A percentile compares a stretch with the other conserved stretches of the same genome.
Conservation (phyloP, 768 basidiomycete genomes). For the Coprinopsis strossmayeri region DNA sequence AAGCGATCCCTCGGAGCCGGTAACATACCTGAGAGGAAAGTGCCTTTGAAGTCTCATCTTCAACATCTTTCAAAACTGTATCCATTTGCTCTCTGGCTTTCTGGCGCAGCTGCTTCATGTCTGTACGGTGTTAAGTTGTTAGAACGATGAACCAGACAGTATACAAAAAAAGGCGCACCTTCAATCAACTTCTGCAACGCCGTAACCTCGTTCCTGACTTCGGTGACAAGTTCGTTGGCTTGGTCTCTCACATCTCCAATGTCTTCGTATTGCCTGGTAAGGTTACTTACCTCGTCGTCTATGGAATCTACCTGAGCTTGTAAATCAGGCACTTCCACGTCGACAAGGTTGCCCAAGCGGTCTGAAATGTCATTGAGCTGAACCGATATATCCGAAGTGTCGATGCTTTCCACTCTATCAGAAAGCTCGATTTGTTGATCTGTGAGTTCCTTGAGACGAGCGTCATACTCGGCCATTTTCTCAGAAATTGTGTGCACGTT, state of each 20-base stretch:
- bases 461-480: constrained; percentile 34
- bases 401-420: constrained; percentile 28
- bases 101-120: constrained; percentile 38
- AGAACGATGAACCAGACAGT: not conserved
- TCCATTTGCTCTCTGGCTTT: constrained; percentile 39
- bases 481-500: constrained; percentile 32
- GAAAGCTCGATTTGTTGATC: constrained; percentile 27
- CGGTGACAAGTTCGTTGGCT: constrained; percentile 13
- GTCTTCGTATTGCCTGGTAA: constrained; percentile 5
- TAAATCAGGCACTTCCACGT: constrained; percentile 26
- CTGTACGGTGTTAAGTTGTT: constrained; percentile 18
- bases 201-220: constrained; percentile 19
- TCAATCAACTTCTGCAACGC: constrained; percentile 32
- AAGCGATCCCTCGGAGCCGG: too few relatives aligned
- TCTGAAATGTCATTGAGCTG: constrained; percentile 23
- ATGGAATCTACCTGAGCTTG: constrained; percentile 33
- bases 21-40: constrained; percentile 6
- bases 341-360: constrained; percentile 21
- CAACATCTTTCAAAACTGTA: constrained; percentile 38
- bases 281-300: constrained; percentile 10
- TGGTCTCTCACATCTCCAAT: not conserved
- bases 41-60: constrained; percentile 22
- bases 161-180: constrained; percentile 28
- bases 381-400: constrained; percentile 14
- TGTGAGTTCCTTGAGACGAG: constrained; percentile 31